Conservation (phyloP, 768 basidiomycete genomes). For the Hortiboletus flavorubellus region DNA sequence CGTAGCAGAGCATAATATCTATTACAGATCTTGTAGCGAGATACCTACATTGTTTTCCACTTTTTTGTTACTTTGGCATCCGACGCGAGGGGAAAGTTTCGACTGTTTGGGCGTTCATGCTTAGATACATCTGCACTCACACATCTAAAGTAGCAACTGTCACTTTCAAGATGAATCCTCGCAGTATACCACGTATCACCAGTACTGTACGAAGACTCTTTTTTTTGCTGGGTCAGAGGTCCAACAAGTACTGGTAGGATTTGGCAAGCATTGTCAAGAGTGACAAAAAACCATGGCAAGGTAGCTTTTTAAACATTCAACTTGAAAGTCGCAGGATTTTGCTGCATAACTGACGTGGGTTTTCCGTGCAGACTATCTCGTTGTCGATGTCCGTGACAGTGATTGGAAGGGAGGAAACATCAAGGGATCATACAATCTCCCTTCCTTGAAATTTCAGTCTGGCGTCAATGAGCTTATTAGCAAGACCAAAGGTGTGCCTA, state of each 20-base stretch:
- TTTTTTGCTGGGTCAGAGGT: constrained; percentile 6
- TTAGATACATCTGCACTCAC: constrained; percentile 3
- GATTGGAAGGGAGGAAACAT: constrained; percentile 82
- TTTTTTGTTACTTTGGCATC: neutral
- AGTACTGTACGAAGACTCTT: constrained; percentile 15
- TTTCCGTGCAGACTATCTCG: constrained; percentile 51
- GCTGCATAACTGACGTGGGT: neutral
- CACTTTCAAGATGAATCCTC: constrained; percentile 16
- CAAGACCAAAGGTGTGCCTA: constrained; percentile 56
- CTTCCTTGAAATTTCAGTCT: constrained; percentile 56
- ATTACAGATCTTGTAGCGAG: constrained; percentile 8
- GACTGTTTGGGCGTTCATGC: constrained; percentile 5
- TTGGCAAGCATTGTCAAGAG: constrained; percentile 68
- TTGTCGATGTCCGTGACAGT: constrained; percentile 84
- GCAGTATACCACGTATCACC: constrained; percentile 19
- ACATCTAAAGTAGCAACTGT: neutral
- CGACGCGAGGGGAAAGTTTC: neutral
- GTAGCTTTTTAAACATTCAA: constrained; percentile 2
- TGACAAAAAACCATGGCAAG: constrained; percentile 50
- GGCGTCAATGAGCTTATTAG: constrained; percentile 57
- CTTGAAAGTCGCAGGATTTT: neutral
- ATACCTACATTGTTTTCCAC: constrained; percentile 3
- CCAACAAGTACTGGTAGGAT: constrained; percentile 45
- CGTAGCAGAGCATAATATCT: constrained; percentile 16
- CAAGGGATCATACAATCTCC: constrained; percentile 56